These are phyloP conservation scores for Geotrichum candidum DNA, from an alignment of 1,139 yeast genomes.

Conservation along the genomic window DNA sequence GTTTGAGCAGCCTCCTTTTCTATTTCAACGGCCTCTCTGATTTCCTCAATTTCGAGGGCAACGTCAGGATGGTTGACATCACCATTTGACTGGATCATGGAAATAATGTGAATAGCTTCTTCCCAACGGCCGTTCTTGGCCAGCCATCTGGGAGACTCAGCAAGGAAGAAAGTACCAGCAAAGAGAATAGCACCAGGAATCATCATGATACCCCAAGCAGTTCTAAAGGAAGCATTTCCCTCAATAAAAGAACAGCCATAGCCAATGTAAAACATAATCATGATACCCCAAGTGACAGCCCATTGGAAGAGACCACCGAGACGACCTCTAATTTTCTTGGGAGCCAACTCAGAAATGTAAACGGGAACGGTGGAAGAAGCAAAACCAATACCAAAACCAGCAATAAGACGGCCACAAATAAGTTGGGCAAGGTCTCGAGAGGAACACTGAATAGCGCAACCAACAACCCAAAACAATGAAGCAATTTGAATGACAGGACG, in stretches of 20 bases:
- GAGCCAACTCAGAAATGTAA: constrained; percentile 67
- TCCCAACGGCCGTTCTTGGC: constrained; percentile 62
- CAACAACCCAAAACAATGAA: constrained; percentile 67
- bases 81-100: constrained; percentile 50
- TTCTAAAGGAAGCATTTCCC: constrained; percentile 51
- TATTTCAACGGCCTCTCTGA: constrained; percentile 42
- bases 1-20: constrained; percentile 24
- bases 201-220: constrained; percentile 64
- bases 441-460: constrained; percentile 77
- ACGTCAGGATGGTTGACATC: constrained; percentile 49
- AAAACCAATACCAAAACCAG: constrained; percentile 67
- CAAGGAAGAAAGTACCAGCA: constrained; percentile 47
- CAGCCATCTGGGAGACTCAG: constrained; percentile 73
- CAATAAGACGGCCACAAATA: constrained; percentile 54
- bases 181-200: constrained; percentile 53
- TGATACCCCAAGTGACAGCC: constrained; percentile 62
- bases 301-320: constrained; percentile 65
- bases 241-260: constrained; percentile 52
- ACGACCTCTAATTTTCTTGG: constrained; percentile 58
- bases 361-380: constrained; percentile 69
- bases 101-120: constrained; percentile 50
- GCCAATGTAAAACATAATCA: constrained; percentile 53
- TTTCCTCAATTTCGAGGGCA: constrained; percentile 52
- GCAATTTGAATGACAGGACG: constrained; percentile 68
- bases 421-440: constrained; percentile 70